Conservation (phyloP, 345 rosid species). For the Eutrema yunnanense region DNA sequence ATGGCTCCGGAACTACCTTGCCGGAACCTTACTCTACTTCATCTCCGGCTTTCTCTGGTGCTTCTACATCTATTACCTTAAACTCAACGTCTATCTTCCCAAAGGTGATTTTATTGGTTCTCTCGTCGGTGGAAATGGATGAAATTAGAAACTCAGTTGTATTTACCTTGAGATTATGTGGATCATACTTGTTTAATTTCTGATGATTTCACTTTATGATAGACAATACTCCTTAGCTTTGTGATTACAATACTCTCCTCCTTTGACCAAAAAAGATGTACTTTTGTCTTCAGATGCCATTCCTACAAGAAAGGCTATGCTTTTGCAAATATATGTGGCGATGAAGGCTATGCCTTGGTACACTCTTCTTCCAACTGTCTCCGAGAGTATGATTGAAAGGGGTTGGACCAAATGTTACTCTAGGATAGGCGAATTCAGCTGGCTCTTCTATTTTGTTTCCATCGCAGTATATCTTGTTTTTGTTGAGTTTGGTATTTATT, state of each 20-base stretch:
- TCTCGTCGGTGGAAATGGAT: neutral
- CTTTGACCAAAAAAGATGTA: neutral
- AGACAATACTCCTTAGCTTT: neutral
- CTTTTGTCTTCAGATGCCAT: slow-evolving; percentile 65
- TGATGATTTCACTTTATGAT: neutral
- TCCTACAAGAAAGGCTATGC: slow-evolving; percentile 81
- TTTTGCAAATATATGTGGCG: slow-evolving; percentile 79
- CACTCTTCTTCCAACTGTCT: slow-evolving; percentile 70
- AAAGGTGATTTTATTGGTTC: slow-evolving; percentile 39
- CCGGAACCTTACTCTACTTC: slow-evolving; percentile 65
- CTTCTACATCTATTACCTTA: slow-evolving; percentile 75
- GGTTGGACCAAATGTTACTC: slow-evolving; percentile 87
- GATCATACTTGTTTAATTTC: neutral
- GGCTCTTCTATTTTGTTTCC: slow-evolving; percentile 44
- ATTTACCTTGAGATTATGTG: neutral
- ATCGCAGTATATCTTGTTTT: slow-evolving; percentile 49
- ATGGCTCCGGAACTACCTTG: slow-evolving; percentile 88
- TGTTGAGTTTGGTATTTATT: slow-evolving; percentile 90
- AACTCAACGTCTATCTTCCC: slow-evolving; percentile 70
- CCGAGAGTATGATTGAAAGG: slow-evolving; percentile 76
- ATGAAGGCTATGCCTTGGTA: slow-evolving; percentile 98
- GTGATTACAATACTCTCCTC: neutral
- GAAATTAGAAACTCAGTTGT: neutral
- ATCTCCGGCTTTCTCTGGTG: slow-evolving; percentile 88
- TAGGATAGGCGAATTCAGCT: slow-evolving; percentile 59